Percentiles rank a stretch among this genome's conserved stretches.
Evolutionary conservation across 2,329 filamentous ascomycete genomes (phyloP).

Genomic region (Fusarium sp.): DNA sequence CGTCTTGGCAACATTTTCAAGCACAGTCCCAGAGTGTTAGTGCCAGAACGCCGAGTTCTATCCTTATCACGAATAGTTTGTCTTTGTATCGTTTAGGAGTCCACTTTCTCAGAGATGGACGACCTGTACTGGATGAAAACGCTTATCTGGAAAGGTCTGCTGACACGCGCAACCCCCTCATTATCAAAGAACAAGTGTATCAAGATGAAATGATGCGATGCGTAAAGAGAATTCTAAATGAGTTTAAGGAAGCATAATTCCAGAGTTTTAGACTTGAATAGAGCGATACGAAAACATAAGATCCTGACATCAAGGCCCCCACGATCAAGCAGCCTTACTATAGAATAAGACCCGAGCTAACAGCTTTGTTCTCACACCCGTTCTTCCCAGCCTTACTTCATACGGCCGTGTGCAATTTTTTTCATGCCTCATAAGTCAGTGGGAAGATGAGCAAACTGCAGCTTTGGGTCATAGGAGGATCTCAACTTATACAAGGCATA

Average conservation of each 20-base stretch:
- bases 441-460: too few species aligned
- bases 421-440: too few species aligned
- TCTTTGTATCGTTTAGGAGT: background rate
- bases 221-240: background rate
- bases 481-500: too few species aligned
- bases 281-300: too few species aligned
- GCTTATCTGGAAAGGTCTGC: background rate
- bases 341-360: too few species aligned
- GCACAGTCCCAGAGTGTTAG: background rate
- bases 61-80: background rate
- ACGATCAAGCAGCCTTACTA: too few species aligned
- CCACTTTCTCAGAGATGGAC: background rate
- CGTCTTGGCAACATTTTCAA: background rate
- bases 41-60: background rate
- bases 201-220: background rate
- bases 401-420: too few species aligned
- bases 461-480: too few species aligned
- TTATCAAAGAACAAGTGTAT: background rate
- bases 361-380: too few species aligned
- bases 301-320: too few species aligned
- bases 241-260: background rate
- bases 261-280: background rate
- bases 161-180: background rate
- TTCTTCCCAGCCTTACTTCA: too few species aligned
- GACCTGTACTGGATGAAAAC: background rate